phyloP scores from a whole-genome alignment of 1,284 basidiomycete species.

The Tilletia caries region DNA sequence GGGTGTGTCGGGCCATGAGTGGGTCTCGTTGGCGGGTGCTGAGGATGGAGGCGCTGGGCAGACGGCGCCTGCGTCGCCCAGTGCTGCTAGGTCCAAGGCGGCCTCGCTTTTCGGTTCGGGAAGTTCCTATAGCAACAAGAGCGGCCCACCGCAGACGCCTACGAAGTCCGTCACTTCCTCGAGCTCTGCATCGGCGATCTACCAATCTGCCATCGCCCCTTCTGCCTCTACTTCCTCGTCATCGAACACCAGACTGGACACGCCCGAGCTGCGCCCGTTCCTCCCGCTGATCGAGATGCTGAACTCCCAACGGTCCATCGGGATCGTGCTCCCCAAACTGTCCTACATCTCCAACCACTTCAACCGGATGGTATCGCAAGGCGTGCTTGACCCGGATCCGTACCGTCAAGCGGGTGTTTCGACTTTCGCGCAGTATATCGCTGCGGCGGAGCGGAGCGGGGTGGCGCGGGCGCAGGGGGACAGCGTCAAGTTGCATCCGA shows the following conservation, averaged over 20 bases:
- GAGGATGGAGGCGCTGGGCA: not conserved
- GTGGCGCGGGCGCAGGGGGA: constrained; percentile 30
- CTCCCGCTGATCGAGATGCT: constrained; percentile 35
- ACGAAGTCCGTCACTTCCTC: constrained; percentile 15
- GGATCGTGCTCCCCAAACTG: constrained; percentile 23
- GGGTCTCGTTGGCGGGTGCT: constrained; percentile 32
- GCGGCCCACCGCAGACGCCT: not conserved
- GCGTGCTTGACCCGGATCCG: constrained; percentile 26
- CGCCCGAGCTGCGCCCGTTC: constrained; percentile 23
- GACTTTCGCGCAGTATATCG: constrained; percentile 36
- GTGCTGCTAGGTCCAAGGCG: not conserved
- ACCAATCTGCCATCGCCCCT: constrained; percentile 16
- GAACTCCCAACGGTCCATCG: constrained; percentile 30
- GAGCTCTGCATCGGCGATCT: no score
- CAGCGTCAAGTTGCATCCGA: constrained; percentile 28
- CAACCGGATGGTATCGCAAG: constrained; percentile 22
- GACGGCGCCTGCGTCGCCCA: not conserved
- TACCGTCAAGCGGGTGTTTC: constrained; percentile 31
- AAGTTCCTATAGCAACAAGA: not conserved
- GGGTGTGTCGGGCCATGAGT: constrained; percentile 32
- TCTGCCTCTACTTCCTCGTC: constrained; percentile 10
- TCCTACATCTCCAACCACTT: constrained; percentile 26
- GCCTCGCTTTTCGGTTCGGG: not conserved
- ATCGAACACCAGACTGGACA: not conserved
- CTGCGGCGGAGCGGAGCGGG: constrained; percentile 30